Evolutionary conservation across 805 yeast genomes (phyloP), one percentile per base, ranked within the genome.

Genomic region (Saturnispora hagleri): DNA sequence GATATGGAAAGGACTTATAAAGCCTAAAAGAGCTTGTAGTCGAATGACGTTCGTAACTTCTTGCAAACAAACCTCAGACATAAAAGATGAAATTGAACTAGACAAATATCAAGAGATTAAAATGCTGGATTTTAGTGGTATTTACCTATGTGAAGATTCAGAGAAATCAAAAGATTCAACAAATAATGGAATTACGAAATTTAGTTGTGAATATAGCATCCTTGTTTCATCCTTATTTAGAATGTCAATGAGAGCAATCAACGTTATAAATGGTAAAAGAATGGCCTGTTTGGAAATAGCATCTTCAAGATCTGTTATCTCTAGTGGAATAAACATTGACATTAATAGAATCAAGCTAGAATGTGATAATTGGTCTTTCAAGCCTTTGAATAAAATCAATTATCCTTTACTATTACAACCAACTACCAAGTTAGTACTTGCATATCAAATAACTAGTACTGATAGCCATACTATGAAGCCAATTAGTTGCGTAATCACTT

Each of bases 401-500:
- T 65, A 55, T 66, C 69, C 75, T 60, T 43, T 74, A 66, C 26
- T 26, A 12, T 51, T 66, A 24, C 47, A 44, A 3, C 53, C 57
- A 3, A 56, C 52, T 10, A 51, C 60, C 2, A 55, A 51, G 8
- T 46, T 65, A 5, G 56, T 62, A 8, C 48, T 64, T 9, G 64
- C 65, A 10, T 67, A 64, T 53, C 58, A 54, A 36, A 52, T 66
- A 8, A 53, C 50, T 17, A 65, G 57, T 47, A 63, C 60, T 36
- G 69, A 65, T 36, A 55, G 53, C 41, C 57, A 60, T 27, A 46
- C 58, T 47, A 48, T 61, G 17, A 65, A 66, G 49, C 66, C 67
- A 5, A 59, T 63, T 2, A 46, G 53, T 3, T 64, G 64, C 7
- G 53, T 55, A 1, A 61, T 64, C 3, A 47, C 52, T 17, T 57